Percentiles rank a stretch among this genome's conserved stretches.
phyloP scores from a whole-genome alignment of 2,329 filamentous ascomycete species.

The Colletotrichum tofieldiae region DNA sequence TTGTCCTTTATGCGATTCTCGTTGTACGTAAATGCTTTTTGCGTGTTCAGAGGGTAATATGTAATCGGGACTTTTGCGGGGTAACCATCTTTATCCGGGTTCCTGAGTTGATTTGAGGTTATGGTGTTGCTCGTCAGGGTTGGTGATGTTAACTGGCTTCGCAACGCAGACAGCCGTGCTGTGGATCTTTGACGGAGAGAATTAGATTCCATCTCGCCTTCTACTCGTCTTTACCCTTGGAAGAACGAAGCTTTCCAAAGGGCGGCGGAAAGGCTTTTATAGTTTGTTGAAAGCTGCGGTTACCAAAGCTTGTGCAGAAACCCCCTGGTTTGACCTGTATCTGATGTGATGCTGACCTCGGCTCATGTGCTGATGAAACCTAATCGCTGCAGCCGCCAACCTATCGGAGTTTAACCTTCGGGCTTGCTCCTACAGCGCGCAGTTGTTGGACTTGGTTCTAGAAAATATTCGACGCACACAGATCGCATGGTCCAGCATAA shows the following conservation, averaged over 20 bases:
- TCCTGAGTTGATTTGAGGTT: constrained; percentile 10
- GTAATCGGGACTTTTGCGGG: constrained; percentile 33
- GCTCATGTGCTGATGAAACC: constrained; percentile 14
- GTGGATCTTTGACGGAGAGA: constrained; percentile 15
- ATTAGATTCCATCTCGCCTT: neutral
- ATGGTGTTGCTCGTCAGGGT: neutral
- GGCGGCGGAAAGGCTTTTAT: neutral
- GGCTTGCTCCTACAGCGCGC: neutral
- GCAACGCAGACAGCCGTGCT: constrained; percentile 16
- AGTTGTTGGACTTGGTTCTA: too few relatives aligned
- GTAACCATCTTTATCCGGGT: constrained; percentile 33
- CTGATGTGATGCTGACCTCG: constrained; percentile 17
- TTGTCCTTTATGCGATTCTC: constrained; percentile 31
- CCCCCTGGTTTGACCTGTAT: constrained; percentile 1
- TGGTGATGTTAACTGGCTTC: constrained; percentile 8
- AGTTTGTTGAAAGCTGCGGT: neutral
- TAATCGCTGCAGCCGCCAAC: neutral
- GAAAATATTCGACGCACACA: too few relatives aligned
- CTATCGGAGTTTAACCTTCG: neutral
- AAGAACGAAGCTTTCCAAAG: neutral
- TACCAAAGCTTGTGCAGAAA: neutral
- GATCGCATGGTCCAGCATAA: neutral
- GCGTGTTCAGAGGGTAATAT: constrained; percentile 32
- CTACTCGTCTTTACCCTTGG: neutral
- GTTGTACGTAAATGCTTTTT: constrained; percentile 29